Evolutionary conservation across 148 eudicot genomes (phyloP).

Genomic region (Silene uniflora): DNA sequence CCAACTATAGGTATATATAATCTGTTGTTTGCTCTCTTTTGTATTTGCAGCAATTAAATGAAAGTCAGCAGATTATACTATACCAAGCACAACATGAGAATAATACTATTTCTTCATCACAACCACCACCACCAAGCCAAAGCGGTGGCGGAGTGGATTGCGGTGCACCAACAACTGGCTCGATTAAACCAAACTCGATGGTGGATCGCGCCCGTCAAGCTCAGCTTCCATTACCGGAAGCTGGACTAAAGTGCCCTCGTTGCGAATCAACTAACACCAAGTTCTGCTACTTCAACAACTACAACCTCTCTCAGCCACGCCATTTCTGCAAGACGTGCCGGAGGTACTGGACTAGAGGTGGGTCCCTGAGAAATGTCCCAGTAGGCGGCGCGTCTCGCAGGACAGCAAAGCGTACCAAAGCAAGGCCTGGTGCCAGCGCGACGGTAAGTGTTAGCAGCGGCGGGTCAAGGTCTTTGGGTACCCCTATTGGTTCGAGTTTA

Average conservation of each 20-base stretch:
- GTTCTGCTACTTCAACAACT: conserved; percentile 26
- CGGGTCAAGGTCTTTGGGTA: background rate
- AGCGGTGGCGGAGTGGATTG: conserved; percentile 10
- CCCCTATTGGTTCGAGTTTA: background rate
- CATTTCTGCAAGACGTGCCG: conserved; percentile 26
- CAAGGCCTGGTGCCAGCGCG: background rate
- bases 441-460: background rate
- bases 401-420: conserved; percentile 20
- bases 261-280: conserved; percentile 23
- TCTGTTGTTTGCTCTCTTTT: background rate
- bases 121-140: conserved; percentile 2
- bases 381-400: conserved; percentile 23
- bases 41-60: conserved; percentile 15
- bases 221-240: conserved; percentile 22
- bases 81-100: conserved; percentile 4
- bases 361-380: conserved; percentile 25
- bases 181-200: conserved; percentile 26
- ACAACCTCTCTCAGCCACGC: conserved; percentile 22
- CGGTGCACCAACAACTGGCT: background rate
- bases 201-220: conserved; percentile 29
- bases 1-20: background rate
- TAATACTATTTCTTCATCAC: background rate
- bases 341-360: conserved; percentile 25
- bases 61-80: conserved; percentile 3
- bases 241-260: conserved; percentile 25